Percentiles rank a stretch among this genome's conserved stretches.
Conservation (phyloP, 1,284 basidiomycete genomes). For the Schizophyllum commune region DNA sequence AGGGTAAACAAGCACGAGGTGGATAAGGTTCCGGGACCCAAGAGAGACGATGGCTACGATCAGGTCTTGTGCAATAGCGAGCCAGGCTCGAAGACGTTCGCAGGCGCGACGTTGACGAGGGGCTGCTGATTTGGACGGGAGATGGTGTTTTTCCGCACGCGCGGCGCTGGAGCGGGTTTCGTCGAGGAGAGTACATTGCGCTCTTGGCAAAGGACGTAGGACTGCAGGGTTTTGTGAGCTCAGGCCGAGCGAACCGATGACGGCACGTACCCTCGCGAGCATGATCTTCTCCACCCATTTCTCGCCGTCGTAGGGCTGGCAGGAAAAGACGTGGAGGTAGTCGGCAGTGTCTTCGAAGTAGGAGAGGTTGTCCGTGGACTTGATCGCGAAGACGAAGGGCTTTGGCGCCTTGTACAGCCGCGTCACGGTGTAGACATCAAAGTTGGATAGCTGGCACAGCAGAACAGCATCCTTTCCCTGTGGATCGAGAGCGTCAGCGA, state of each 20-base stretch:
- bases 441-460: conserved; percentile 76
- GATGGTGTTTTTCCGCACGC: conserved; percentile 39
- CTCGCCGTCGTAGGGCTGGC: conserved; percentile 61
- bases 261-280: conserved; percentile 59
- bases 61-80: conserved; percentile 47
- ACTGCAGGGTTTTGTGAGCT: background rate
- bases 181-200: conserved; percentile 48
- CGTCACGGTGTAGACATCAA: conserved; percentile 76
- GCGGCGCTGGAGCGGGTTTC: conserved; percentile 25
- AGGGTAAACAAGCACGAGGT: too few relatives aligned
- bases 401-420: conserved; percentile 70
- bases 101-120: conserved; percentile 14
- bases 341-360: conserved; percentile 82
- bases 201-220: conserved; percentile 29
- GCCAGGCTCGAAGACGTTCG: conserved; percentile 54
- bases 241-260: background rate
- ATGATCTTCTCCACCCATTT: conserved; percentile 68
- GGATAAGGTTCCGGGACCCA: background rate
- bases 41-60: background rate
- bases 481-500: background rate
- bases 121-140: conserved; percentile 20
- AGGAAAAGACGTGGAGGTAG: conserved; percentile 78
- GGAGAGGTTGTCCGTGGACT: conserved; percentile 78
- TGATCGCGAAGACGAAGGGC: conserved; percentile 75
- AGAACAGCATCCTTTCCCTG: conserved; percentile 79